A percentile compares a stretch with the other conserved stretches of the same genome.
These are phyloP conservation scores for Osmozyma mogii DNA, from an alignment of 805 yeast species.

Conservation along the genomic window DNA sequence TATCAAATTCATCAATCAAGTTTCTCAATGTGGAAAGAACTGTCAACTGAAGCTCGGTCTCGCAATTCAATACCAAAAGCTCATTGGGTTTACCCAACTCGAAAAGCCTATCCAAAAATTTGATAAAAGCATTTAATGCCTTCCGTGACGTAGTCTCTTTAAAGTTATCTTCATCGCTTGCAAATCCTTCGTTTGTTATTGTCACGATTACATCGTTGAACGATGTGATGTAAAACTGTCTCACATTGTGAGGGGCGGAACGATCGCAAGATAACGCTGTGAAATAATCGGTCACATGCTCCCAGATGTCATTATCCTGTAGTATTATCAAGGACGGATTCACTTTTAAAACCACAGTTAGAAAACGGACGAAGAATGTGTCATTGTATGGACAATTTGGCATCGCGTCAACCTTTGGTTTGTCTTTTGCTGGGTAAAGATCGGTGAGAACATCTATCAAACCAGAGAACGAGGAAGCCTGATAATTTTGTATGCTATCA, in stretches of 20 bases:
- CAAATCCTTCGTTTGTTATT: conserved; percentile 36
- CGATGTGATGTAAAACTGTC: conserved; percentile 42
- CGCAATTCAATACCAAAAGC: conserved; percentile 44
- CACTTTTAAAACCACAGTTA: conserved; percentile 44
- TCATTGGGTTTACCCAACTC: conserved; percentile 32
- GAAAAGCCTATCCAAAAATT: conserved; percentile 36
- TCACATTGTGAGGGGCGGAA: conserved; percentile 27
- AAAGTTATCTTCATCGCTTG: conserved; percentile 11
- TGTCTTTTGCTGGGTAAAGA: conserved; percentile 26
- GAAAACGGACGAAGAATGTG: conserved; percentile 44
- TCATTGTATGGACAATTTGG: conserved; percentile 44
- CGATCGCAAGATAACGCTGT: conserved; percentile 39
- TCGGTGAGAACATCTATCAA: conserved; percentile 41
- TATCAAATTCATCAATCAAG: conserved; percentile 74
- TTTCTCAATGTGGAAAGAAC: conserved; percentile 57
- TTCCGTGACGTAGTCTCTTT: conserved; percentile 33
- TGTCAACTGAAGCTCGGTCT: conserved; percentile 59
- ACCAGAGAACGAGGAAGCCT: conserved; percentile 40
- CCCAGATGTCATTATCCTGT: conserved; percentile 38
- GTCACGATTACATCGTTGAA: conserved; percentile 44
- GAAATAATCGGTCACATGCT: conserved; percentile 37
- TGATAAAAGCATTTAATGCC: conserved; percentile 42
- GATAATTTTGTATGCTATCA: conserved; percentile 54
- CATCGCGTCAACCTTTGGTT: conserved; percentile 1
- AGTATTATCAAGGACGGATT: conserved; percentile 47